phyloP scores from a whole-genome alignment of 2,329 filamentous ascomycete species.

The Aspergillus phoenicis region DNA sequence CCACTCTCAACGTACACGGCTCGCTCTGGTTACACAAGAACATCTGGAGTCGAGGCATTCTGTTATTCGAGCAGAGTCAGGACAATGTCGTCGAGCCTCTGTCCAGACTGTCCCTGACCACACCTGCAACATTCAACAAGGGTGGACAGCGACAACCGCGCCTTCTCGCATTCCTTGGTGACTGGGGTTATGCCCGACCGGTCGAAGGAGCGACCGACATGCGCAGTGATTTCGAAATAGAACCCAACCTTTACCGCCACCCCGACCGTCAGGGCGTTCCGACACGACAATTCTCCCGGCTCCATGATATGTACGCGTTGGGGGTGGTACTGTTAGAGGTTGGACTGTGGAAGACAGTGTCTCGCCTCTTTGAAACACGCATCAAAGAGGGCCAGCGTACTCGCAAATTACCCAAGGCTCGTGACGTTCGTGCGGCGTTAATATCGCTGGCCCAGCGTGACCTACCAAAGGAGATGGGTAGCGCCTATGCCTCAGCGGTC shows the following conservation, averaged over 20 bases:
- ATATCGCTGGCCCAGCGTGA: slow-evolving; percentile 21
- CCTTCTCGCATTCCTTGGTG: slow-evolving; percentile 27
- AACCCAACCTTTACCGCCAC: slow-evolving; percentile 36
- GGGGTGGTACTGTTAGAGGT: slow-evolving; percentile 46
- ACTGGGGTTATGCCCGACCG: slow-evolving; percentile 32
- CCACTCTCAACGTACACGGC: slow-evolving; percentile 29
- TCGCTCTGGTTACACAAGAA: slow-evolving; percentile 35
- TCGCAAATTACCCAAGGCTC: slow-evolving; percentile 25
- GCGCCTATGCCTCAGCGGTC: slow-evolving; percentile 27
- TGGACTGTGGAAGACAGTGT: slow-evolving; percentile 35
- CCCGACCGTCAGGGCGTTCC: slow-evolving; percentile 35
- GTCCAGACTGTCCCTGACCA: slow-evolving; percentile 8
- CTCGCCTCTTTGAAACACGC: slow-evolving; percentile 28
- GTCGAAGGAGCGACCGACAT: slow-evolving; percentile 29
- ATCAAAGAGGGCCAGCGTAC: slow-evolving; percentile 26
- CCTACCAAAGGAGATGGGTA: slow-evolving; percentile 30
- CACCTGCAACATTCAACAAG: background rate
- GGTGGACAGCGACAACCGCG: background rate
- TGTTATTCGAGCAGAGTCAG: slow-evolving; percentile 25
- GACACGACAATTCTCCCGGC: slow-evolving; percentile 28
- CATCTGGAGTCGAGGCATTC: slow-evolving; percentile 33
- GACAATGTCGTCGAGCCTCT: slow-evolving; percentile 6
- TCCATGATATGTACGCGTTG: slow-evolving; percentile 43
- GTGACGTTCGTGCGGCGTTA: slow-evolving; percentile 24
- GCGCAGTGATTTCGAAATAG: slow-evolving; percentile 27